phyloP scores from a whole-genome alignment of 768 basidiomycete species.

The Rhodosporidiobolus odoratus region DNA sequence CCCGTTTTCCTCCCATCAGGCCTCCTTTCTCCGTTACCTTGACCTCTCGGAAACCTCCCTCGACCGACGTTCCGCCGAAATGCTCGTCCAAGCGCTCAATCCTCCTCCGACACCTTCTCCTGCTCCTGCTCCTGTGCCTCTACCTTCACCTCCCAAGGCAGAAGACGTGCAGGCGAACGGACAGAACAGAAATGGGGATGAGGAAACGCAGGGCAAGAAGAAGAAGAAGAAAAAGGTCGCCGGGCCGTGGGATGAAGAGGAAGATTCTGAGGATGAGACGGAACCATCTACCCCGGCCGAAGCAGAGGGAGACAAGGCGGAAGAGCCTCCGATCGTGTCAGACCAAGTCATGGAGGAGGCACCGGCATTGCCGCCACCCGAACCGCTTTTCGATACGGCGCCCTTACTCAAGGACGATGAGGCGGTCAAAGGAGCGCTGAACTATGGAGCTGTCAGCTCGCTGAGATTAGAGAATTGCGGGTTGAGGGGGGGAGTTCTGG shows the following conservation, averaged over 20 bases:
- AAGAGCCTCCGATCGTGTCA: not conserved
- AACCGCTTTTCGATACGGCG: constrained; percentile 44
- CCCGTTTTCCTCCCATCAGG: constrained; percentile 50
- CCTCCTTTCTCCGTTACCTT: constrained; percentile 71
- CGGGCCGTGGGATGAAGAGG: not conserved
- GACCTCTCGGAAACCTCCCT: constrained; percentile 80
- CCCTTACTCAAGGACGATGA: constrained; percentile 45
- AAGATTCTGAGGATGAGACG: constrained; percentile 1
- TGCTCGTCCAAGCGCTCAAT: constrained; percentile 64
- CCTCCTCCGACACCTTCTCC: constrained; percentile 30
- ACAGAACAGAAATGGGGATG: not conserved
- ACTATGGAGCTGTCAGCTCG: constrained; percentile 55
- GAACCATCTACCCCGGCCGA: not conserved
- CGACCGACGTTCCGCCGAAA: constrained; percentile 79
- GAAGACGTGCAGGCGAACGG: not conserved
- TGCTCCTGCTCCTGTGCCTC: not conserved
- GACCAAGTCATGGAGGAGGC: constrained; percentile 16
- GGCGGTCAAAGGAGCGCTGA: constrained; percentile 10
- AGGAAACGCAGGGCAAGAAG: not conserved
- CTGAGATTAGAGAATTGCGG: constrained; percentile 83
- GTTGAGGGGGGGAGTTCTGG: constrained; percentile 66
- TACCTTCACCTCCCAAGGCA: not conserved
- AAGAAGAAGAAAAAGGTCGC: not conserved
- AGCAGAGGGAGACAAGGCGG: not conserved
- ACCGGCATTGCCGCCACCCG: not conserved